A percentile compares a stretch with the other conserved stretches of the same genome.
Evolutionary conservation across 1,139 yeast genomes (phyloP).

Genomic region (Scheffersomyces parashehatae): DNA sequence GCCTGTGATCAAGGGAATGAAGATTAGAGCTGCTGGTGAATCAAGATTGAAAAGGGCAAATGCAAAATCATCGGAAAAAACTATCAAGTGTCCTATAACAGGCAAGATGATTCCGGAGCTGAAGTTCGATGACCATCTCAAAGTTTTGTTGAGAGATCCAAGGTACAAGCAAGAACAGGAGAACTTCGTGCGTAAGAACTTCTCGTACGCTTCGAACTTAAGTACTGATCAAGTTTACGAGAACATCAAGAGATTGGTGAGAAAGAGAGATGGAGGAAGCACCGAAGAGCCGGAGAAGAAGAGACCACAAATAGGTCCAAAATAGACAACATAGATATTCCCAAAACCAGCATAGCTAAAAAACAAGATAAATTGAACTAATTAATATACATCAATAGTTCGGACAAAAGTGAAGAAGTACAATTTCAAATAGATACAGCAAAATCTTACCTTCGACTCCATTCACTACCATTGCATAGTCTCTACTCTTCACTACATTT

Average conservation of each 20-base stretch:
- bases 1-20: constrained; percentile 48
- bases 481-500: too few relatives aligned
- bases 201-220: constrained; percentile 58
- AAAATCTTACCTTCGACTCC: too few relatives aligned
- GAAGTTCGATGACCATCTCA: constrained; percentile 72
- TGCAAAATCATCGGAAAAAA: constrained; percentile 23
- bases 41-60: constrained; percentile 47
- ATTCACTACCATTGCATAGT: too few relatives aligned
- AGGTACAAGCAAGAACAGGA: constrained; percentile 71
- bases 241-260: constrained; percentile 66
- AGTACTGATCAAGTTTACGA: constrained; percentile 70
- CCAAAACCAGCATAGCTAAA: too few relatives aligned
- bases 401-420: too few relatives aligned
- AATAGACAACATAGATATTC: neutral
- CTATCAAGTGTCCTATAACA: constrained; percentile 73
- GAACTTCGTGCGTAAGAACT: constrained; percentile 62
- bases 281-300: constrained; percentile 12
- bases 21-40: constrained; percentile 69
- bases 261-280: constrained; percentile 24
- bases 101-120: constrained; percentile 68
- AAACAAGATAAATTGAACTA: too few relatives aligned
- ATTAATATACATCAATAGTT: too few relatives aligned
- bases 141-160: constrained; percentile 76
- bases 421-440: too few relatives aligned
- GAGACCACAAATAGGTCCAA: constrained; percentile 7